Evolutionary conservation across 2,329 filamentous ascomycete species (phyloP), one percentile per base, ranked within the genome.

Genomic region (Botrytis aclada): DNA sequence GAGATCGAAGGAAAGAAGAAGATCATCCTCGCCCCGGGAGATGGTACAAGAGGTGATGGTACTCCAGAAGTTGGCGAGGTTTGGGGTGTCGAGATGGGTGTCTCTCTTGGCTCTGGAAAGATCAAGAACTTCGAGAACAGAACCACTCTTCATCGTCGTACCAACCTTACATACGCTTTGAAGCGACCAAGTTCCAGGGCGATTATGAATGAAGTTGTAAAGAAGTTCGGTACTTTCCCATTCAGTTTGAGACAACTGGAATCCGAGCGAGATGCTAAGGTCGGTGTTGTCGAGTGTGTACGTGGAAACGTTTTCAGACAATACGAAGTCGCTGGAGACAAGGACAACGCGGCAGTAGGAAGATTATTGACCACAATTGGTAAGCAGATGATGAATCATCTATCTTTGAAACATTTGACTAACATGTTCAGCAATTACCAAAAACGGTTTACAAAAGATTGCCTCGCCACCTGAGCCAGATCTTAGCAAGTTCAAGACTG

Each of bases 231-330:
- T 77, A 94, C 90, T 75, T 99, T 99, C 88, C 96, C 96, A 79
- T 99, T 99, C 89, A 97, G 93, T 84, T 88, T 98, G 86, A 90
- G 96, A 81, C 96, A 99, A 86, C 89, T 99, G 75, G 95, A 98
- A 76, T 95, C 98, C 80, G 96, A 99, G 88, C 92, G 95, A 81
- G 91, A 95, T 77, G 96, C 94, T 74, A 93, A 98, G 92, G 92
- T 96, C 84, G 96, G 96, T 81, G 92, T 98, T 73, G 92, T 98
- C 74, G 96, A 99, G 86, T 98, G 95, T 84, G 95, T 98, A 72
- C 93, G 96, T 80, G 90, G 92, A 80, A 94, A 94, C 81, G 93
- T 98, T 73, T 90, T 99, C 83, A 91, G 96, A 79, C 93, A 97
- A 84, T 99, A 99, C 83, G 96, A 99, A 84, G 91, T 98, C 72